phyloP scores from a whole-genome alignment of 208 protist genomes.

The Wallacemonas sp. region DNA sequence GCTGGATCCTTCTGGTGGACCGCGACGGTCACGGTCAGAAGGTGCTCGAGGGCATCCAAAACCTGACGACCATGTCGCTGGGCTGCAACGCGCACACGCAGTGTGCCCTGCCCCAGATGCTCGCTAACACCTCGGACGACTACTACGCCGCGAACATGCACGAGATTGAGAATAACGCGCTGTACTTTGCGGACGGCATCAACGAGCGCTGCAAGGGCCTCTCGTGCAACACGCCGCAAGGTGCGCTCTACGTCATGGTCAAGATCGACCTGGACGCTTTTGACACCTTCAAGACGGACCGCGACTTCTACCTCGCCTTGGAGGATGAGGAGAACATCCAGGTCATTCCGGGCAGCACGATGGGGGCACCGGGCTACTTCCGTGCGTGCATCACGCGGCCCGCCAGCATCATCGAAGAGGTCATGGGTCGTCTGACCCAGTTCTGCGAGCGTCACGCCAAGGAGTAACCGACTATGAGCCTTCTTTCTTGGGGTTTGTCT shows the following conservation, averaged over 20 bases:
- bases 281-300: slow-evolving; percentile 61
- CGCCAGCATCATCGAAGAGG: slow-evolving; percentile 53
- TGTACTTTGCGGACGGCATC: slow-evolving; percentile 38
- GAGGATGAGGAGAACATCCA: slow-evolving; percentile 74
- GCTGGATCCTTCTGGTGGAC: slow-evolving; percentile 82
- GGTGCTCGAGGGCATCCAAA: slow-evolving; percentile 34
- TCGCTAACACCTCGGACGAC: slow-evolving; percentile 41
- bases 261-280: slow-evolving; percentile 72
- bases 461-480: not conserved
- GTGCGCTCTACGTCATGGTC: slow-evolving; percentile 90
- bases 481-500: too few species aligned
- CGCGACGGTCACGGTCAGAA: slow-evolving; percentile 15
- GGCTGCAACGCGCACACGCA: slow-evolving; percentile 86
- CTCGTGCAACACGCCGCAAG: slow-evolving; percentile 49
- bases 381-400: slow-evolving; percentile 72
- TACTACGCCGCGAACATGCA: slow-evolving; percentile 47
- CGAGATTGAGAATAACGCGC: slow-evolving; percentile 58
- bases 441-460: slow-evolving; percentile 45
- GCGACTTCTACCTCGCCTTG: slow-evolving; percentile 66
- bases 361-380: slow-evolving; percentile 69
- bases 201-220: slow-evolving; percentile 55
- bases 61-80: slow-evolving; percentile 52
- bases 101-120: slow-evolving; percentile 57
- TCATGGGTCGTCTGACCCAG: slow-evolving; percentile 50
- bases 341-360: slow-evolving; percentile 78